Conservation (phyloP, 1,284 basidiomycete genomes). For the Trametes pubescens region DNA sequence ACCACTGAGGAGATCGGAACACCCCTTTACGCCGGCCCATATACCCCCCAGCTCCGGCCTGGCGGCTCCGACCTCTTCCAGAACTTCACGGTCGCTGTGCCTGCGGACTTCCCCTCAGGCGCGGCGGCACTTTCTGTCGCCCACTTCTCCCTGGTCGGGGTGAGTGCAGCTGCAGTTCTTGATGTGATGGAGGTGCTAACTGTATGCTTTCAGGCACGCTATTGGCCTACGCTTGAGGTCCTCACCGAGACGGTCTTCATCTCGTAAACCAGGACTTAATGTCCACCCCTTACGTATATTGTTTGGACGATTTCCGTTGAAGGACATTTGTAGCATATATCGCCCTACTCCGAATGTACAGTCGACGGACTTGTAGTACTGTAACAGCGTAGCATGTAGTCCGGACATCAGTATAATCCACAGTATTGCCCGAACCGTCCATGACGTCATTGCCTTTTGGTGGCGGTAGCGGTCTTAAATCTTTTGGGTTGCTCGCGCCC, state of each 20-base stretch:
- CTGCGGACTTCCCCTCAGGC: conserved; percentile 13
- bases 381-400: background rate
- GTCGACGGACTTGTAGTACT: background rate
- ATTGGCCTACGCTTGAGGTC: conserved; percentile 21
- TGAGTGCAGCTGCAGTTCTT: conserved; percentile 4
- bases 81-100: conserved; percentile 30
- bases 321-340: background rate
- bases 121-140: conserved; percentile 19
- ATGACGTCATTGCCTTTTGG: background rate
- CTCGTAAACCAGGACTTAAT: background rate
- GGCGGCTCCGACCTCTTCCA: conserved; percentile 21
- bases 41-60: conserved; percentile 46
- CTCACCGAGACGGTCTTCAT: conserved; percentile 24
- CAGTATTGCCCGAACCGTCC: background rate
- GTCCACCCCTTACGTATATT: background rate
- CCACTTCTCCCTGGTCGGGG: conserved; percentile 32
- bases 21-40: conserved; percentile 54
- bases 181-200: background rate
- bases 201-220: conserved; percentile 3
- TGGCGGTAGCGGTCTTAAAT: background rate
- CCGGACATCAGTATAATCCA: background rate
- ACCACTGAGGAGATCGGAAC: conserved; percentile 45
- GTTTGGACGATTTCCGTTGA: background rate
- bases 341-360: background rate
- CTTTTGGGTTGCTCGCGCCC: background rate